phyloP scores from a whole-genome alignment of 805 yeast species.

The Wickerhamiella dianesei region DNA sequence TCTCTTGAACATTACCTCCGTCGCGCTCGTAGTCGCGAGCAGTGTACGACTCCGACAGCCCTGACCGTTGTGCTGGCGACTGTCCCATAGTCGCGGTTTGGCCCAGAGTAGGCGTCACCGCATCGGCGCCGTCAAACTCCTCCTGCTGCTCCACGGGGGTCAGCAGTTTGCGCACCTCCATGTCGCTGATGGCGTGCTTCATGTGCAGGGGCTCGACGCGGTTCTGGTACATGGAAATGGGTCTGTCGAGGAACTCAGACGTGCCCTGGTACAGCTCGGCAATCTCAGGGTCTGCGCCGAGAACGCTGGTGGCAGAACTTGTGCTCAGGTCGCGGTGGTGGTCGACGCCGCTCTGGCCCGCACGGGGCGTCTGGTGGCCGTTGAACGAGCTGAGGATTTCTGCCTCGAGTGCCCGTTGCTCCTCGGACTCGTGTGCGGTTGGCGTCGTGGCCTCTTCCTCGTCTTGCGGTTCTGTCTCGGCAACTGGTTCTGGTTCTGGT shows the following conservation, averaged over 20 bases:
- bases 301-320: neutral
- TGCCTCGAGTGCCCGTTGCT: constrained; percentile 2
- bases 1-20: neutral
- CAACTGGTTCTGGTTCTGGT: neutral
- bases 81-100: no score
- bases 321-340: constrained; percentile 6
- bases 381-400: constrained; percentile 2
- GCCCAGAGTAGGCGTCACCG: neutral
- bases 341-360: constrained; percentile 10
- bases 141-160: constrained; percentile 15
- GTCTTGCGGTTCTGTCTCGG: neutral
- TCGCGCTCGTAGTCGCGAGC: constrained; percentile 10
- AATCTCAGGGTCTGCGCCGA: constrained; percentile 21
- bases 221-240: constrained; percentile 20
- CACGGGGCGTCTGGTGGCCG: neutral
- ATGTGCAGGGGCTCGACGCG: constrained; percentile 10
- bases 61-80: no score
- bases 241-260: constrained; percentile 20
- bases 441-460: neutral
- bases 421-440: constrained; percentile 2
- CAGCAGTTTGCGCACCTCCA: constrained; percentile 17
- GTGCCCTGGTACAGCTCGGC: constrained; percentile 24
- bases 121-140: constrained; percentile 5
- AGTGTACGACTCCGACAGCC: constrained; percentile 9
- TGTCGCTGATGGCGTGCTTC: constrained; percentile 14